phyloP scores from a whole-genome alignment of 169 alveolate species.

The Plasmodium adleri region DNA sequence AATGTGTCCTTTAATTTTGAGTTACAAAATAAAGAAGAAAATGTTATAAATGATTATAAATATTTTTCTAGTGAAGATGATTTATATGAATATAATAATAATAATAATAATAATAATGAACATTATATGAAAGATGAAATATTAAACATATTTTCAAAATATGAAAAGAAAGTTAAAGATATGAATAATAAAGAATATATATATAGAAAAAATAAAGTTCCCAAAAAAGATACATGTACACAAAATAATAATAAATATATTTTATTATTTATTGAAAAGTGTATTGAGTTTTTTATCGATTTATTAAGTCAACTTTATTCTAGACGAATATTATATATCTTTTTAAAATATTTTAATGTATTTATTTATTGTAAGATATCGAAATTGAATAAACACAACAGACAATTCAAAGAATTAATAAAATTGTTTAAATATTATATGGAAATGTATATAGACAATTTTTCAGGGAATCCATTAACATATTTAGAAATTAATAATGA shows the following conservation, averaged over 20 bases:
- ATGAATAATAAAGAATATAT: constrained; percentile 5
- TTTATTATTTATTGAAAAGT: constrained; percentile 62
- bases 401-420: constrained; percentile 57
- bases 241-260: not conserved
- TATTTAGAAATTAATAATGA: constrained; percentile 65
- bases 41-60: constrained; percentile 5
- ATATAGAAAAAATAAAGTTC: not conserved
- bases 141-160: constrained; percentile 40
- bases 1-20: not conserved
- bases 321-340: constrained; percentile 55
- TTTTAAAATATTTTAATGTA: constrained; percentile 68
- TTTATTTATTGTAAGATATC: constrained; percentile 72
- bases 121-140: constrained; percentile 50
- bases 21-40: not conserved
- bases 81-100: not conserved
- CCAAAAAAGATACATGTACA: not conserved
- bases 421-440: constrained; percentile 42
- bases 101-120: constrained; percentile 16
- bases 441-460: constrained; percentile 73
- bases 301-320: constrained; percentile 68
- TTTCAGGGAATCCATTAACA: constrained; percentile 66
- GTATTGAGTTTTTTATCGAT: constrained; percentile 74
- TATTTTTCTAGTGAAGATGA: constrained; percentile 62
- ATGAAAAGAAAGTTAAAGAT: constrained; percentile 37
- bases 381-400: constrained; percentile 28